These are phyloP conservation scores for Kokia cookei DNA, from an alignment of 441 rosid species.

Conservation along the genomic window DNA sequence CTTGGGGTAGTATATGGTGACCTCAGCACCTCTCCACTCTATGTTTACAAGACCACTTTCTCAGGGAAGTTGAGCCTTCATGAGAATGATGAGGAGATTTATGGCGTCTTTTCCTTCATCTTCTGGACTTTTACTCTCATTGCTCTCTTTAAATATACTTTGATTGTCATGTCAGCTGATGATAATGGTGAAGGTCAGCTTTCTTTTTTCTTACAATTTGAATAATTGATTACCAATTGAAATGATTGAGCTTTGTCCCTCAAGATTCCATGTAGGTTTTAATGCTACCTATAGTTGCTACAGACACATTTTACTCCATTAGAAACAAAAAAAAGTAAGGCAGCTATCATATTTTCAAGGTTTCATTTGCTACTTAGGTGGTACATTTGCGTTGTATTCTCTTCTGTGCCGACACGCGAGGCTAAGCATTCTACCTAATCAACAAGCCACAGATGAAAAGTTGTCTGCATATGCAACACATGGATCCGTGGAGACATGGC, in stretches of 20 bases:
- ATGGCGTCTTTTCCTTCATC: slow-evolving; percentile 64
- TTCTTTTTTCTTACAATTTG: background rate
- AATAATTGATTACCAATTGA: background rate
- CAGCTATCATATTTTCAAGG: slow-evolving; percentile 18
- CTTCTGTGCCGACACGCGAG: slow-evolving; percentile 62
- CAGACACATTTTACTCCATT: background rate
- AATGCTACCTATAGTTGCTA: background rate
- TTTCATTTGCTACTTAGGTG: slow-evolving; percentile 43
- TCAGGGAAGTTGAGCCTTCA: slow-evolving; percentile 65
- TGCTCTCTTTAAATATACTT: slow-evolving; percentile 55
- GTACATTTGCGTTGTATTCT: slow-evolving; percentile 74
- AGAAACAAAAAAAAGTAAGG: slow-evolving; percentile 6
- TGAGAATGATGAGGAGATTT: slow-evolving; percentile 69
- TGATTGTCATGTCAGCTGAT: slow-evolving; percentile 68
- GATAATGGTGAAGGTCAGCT: slow-evolving; percentile 68
- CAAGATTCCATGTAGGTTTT: background rate
- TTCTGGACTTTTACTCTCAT: slow-evolving; percentile 71
- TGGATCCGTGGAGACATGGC: slow-evolving; percentile 37
- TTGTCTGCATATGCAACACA: slow-evolving; percentile 42
- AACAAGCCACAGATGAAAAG: slow-evolving; percentile 59
- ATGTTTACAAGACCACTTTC: slow-evolving; percentile 68
- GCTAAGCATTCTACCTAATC: slow-evolving; percentile 56
- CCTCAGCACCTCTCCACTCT: slow-evolving; percentile 66
- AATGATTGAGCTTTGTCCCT: background rate
- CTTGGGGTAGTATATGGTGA: slow-evolving; percentile 80